A percentile compares a stretch with the other conserved stretches of the same genome.
These are phyloP conservation scores for Penicillium psychrosexuale DNA, from an alignment of 2,329 filamentous ascomycete genomes.

Conservation along the genomic window DNA sequence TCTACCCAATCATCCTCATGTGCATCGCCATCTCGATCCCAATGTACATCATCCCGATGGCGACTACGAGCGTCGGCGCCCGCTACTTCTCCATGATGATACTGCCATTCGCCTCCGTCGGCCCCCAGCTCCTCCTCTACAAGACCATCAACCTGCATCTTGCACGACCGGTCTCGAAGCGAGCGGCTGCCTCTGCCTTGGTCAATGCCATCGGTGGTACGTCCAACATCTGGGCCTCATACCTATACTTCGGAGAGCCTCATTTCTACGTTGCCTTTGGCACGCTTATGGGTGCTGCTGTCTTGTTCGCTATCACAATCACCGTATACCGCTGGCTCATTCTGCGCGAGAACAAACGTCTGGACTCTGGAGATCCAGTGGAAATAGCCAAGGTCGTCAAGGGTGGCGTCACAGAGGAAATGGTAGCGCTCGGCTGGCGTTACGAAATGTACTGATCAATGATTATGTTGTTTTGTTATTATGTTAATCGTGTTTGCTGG, in stretches of 20 bases:
- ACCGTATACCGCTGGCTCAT: conserved; percentile 41
- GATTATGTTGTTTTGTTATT: neutral
- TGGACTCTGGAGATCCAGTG: conserved; percentile 39
- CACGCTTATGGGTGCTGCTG: conserved; percentile 30
- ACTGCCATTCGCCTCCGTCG: conserved; percentile 41
- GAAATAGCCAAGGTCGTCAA: conserved; percentile 41
- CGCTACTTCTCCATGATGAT: conserved; percentile 47
- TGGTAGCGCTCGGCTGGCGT: conserved; percentile 44
- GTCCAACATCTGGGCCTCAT: conserved; percentile 27
- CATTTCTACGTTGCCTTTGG: conserved; percentile 45
- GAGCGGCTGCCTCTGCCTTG: conserved; percentile 42
- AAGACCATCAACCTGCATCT: conserved; percentile 45
- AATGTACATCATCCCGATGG: conserved; percentile 42
- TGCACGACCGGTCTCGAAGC: conserved; percentile 43
- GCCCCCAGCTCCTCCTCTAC: conserved; percentile 42
- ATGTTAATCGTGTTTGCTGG: neutral
- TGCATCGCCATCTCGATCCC: conserved; percentile 35
- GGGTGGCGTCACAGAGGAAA: conserved; percentile 45
- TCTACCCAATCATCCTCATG: conserved; percentile 35
- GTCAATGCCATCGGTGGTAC: conserved; percentile 37
- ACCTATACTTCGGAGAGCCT: conserved; percentile 22
- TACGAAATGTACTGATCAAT: conserved; percentile 44
- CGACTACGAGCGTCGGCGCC: conserved; percentile 38
- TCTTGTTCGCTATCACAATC: conserved; percentile 33
- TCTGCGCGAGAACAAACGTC: conserved; percentile 38